phyloP scores from a whole-genome alignment of 2,329 filamentous ascomycete genomes.

The Fusarium sp. region DNA sequence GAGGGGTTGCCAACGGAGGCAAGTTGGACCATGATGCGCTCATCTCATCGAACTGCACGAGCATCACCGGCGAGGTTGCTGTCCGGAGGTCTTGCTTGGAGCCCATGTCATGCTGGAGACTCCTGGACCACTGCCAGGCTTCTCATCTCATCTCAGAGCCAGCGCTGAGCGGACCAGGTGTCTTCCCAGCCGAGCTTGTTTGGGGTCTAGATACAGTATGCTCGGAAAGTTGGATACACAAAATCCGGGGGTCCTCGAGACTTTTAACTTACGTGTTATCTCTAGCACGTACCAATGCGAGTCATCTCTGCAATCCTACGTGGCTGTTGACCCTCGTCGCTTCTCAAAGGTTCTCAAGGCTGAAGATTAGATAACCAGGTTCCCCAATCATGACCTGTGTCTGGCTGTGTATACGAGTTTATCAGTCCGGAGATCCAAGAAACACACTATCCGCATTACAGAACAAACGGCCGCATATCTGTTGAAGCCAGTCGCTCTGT shows the following conservation, averaged over 20 bases:
- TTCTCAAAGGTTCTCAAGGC: conserved; percentile 25
- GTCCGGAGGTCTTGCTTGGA: not conserved
- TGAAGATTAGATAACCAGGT: conserved; percentile 38
- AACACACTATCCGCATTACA: conserved; percentile 34
- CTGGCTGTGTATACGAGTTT: conserved; percentile 25
- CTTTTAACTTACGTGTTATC: conserved; percentile 15
- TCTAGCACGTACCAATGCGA: conserved; percentile 19
- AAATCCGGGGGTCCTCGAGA: not conserved
- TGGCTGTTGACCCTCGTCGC: conserved; percentile 29
- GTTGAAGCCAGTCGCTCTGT: conserved; percentile 21
- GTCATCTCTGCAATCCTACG: conserved; percentile 23
- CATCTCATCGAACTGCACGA: conserved; percentile 1
- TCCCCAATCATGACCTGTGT: conserved; percentile 38
- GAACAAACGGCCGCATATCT: conserved; percentile 37
- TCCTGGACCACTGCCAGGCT: not conserved
- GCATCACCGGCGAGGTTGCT: not conserved
- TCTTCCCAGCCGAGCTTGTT: not conserved
- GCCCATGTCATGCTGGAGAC: not conserved
- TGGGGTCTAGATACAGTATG: not conserved
- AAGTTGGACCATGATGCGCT: not conserved
- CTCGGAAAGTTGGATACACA: not conserved
- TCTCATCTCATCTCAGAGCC: not conserved
- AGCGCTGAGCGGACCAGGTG: not conserved
- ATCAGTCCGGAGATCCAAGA: conserved; percentile 36
- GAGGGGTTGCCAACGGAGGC: not conserved